phyloP scores from a whole-genome alignment of 1,284 basidiomycete species.

The Hypsizygus ulmarius region DNA sequence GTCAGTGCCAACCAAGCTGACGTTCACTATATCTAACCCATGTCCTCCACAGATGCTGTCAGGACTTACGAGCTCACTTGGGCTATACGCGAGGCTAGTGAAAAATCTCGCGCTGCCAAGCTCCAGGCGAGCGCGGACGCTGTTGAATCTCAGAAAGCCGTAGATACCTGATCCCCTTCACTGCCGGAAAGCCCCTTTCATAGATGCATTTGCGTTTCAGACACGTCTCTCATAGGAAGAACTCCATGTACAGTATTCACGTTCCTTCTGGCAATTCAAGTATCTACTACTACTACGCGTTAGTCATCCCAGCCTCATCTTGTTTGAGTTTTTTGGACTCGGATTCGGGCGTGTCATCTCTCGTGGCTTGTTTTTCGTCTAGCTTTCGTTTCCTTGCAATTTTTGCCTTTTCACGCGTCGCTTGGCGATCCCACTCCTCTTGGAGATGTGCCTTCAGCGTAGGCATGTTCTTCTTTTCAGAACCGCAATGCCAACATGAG shows the following conservation, averaged over 20 bases:
- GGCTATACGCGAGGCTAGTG: constrained; percentile 81
- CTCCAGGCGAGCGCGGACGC: constrained; percentile 25
- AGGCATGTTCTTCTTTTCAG: constrained; percentile 70
- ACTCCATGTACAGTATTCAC: too few relatives aligned
- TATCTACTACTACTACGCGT: too few relatives aligned
- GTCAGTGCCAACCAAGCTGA: constrained; percentile 35
- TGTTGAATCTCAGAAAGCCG: constrained; percentile 7
- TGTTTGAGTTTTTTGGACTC: constrained; percentile 8
- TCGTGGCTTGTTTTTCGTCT: constrained; percentile 15
- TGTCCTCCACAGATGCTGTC: constrained; percentile 62
- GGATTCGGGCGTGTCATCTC: not conserved
- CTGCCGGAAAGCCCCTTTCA: not conserved
- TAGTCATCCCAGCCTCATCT: not conserved
- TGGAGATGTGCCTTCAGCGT: constrained; percentile 72
- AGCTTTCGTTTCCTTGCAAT: constrained; percentile 36
- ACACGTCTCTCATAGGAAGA: not conserved
- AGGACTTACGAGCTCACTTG: constrained; percentile 86
- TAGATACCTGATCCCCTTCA: constrained; percentile 3
- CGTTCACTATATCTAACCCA: not conserved
- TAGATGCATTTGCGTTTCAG: not conserved
- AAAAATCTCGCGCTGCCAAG: constrained; percentile 46
- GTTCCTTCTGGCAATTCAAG: too few relatives aligned
- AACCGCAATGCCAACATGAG: constrained; percentile 66
- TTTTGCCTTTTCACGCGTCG: constrained; percentile 36
- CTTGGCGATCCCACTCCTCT: constrained; percentile 54